phyloP scores from a whole-genome alignment of 2,329 filamentous ascomycete genomes.

The Fusarium torulosum region DNA sequence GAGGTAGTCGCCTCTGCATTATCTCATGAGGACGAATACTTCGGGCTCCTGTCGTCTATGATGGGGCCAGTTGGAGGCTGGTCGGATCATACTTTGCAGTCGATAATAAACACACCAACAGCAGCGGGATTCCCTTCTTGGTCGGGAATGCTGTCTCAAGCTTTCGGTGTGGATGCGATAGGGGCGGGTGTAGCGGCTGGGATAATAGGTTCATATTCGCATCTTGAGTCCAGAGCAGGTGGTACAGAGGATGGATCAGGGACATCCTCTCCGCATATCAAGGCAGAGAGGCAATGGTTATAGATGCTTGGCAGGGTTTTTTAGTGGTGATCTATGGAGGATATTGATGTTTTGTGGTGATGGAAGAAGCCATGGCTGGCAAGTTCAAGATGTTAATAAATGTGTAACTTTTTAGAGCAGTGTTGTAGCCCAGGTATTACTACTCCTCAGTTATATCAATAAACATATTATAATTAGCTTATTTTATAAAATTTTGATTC shows the following conservation, averaged over 20 bases:
- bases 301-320: not conserved
- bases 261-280: not conserved
- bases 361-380: not conserved
- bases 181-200: not conserved
- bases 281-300: slow-evolving; percentile 11
- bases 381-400: not conserved
- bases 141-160: not conserved
- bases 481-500: too few relatives aligned
- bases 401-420: not conserved
- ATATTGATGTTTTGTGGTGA: not conserved
- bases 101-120: not conserved
- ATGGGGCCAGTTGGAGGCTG: not conserved
- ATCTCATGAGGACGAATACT: not conserved
- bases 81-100: not conserved
- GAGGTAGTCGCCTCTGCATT: not conserved
- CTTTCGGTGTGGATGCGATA: not conserved
- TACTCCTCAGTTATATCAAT: too few relatives aligned
- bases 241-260: not conserved
- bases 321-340: not conserved
- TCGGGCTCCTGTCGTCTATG: not conserved
- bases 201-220: not conserved
- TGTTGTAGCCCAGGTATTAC: too few relatives aligned
- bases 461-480: too few relatives aligned
- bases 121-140: slow-evolving; percentile 1
- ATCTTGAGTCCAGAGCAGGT: not conserved